Conservation (phyloP, 2,329 filamentous ascomycete genomes). For the Alternaria gansuensis region DNA sequence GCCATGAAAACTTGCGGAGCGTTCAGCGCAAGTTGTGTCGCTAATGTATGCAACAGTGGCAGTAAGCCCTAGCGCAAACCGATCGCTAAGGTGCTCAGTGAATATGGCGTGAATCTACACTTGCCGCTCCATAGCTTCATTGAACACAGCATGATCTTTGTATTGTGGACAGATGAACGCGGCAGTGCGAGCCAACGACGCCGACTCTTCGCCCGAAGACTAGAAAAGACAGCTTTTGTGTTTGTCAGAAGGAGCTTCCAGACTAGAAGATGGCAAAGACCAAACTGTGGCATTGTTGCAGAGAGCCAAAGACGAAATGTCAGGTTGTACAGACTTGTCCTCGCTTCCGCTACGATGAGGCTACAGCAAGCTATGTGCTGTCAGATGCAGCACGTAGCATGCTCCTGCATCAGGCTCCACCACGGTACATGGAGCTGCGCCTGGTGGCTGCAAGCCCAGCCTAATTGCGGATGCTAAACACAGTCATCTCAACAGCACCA, state of each 20-base stretch:
- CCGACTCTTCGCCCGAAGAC: background rate
- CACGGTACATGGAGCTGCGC: conserved; percentile 4
- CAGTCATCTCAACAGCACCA: background rate
- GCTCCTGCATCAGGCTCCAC: conserved; percentile 6
- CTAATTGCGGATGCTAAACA: background rate
- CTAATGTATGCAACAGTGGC: background rate
- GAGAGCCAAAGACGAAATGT: background rate
- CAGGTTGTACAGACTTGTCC: background rate
- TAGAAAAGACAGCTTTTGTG: background rate
- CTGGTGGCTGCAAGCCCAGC: background rate
- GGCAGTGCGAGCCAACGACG: background rate
- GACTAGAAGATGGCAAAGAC: background rate
- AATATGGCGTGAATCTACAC: background rate
- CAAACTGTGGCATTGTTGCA: background rate
- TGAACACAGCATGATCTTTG: background rate
- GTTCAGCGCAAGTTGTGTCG: background rate
- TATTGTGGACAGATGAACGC: background rate
- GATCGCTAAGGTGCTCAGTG: background rate
- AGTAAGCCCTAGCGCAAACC: background rate
- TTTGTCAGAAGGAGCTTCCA: background rate
- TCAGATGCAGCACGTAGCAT: conserved; percentile 2
- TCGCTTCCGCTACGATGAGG: background rate
- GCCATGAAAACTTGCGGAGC: background rate
- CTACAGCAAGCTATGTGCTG: background rate
- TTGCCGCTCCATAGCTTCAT: conserved; percentile 1